Base-by-base conservation (phyloP, 2,329 filamentous ascomycete species). In the Truncatella angustata region DNA sequence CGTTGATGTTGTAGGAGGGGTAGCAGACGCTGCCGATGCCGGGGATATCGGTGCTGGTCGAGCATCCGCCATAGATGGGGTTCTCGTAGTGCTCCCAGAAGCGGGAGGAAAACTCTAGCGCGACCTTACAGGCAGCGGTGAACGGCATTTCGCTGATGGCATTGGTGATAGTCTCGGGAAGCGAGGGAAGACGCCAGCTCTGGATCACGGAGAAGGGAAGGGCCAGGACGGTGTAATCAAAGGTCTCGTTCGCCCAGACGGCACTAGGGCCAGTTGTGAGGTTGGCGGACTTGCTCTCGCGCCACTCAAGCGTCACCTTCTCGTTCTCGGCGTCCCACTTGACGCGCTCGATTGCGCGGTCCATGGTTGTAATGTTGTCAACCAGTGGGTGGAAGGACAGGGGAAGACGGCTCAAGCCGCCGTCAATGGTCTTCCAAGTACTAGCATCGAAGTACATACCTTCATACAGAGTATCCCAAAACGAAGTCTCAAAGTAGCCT, bases 151-250 rank as follows among this genome's bases (percentile, higher is more conserved):
- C 70, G n/a, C 62, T 57, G 61, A 81, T 80, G 11, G 78, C 78
- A 55, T 75, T 72, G 50, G 60, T 63, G 49, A 80, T 74, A 34
- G 73, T 72, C 5, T 66, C 58, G 3, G 69, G 67, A 5, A 79
- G 65, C 4, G 55, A 49, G 73, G 26, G 77, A 0, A 88, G 70
- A 4, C 79, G 71, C 82, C 84, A 87, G 21, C 80, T 74, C 30
- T 84, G 75, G 36, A 88, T 80, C 49, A 83, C 79, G 43, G 80
- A 78, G 66, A 89, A 88, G 0, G 86, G 86, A 0, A 79, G 78
- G 0, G 84, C 75, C 5, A 89, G 74, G n/a, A 89, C 72, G 24
- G 82, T 79, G 63, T 88, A 88, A 68, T 90, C 85, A 60, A 82
- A 86, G 2, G 76, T 74, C 23, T 77, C 72, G 40, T 70, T 77